Percentiles rank a stretch among this genome's conserved stretches.
phyloP scores from a whole-genome alignment of 768 basidiomycete genomes.

The Pholiota microspora region DNA sequence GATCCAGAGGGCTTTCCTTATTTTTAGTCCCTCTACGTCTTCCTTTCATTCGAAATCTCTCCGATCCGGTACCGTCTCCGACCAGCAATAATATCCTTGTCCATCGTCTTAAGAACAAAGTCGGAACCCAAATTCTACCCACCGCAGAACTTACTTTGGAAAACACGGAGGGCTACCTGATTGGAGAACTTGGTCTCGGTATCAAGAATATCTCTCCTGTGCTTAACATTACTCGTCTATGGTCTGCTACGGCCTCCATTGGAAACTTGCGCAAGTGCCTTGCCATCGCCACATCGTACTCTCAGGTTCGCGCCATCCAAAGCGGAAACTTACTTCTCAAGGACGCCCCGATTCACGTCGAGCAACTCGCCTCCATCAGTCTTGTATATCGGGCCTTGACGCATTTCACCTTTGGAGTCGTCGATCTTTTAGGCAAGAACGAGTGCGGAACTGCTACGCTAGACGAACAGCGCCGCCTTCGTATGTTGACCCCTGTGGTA shows the following conservation, averaged over 20 bases:
- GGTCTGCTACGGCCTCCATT: constrained; percentile 56
- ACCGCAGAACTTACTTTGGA: constrained; percentile 73
- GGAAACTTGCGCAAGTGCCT: constrained; percentile 62
- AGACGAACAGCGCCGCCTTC: constrained; percentile 51
- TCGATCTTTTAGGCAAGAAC: constrained; percentile 56
- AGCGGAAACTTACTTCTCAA: constrained; percentile 47
- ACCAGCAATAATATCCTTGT: constrained; percentile 64
- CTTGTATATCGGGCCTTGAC: constrained; percentile 64
- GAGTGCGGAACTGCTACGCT: constrained; percentile 52
- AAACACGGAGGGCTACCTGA: constrained; percentile 57
- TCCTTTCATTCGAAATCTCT: constrained; percentile 45
- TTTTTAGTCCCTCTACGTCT: constrained; percentile 69
- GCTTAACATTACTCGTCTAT: constrained; percentile 74
- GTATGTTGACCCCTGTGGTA: constrained; percentile 65
- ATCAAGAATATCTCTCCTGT: constrained; percentile 68
- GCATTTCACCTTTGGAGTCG: constrained; percentile 61
- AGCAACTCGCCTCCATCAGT: constrained; percentile 58
- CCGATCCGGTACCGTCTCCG: constrained; percentile 39
- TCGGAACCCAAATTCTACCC: constrained; percentile 71
- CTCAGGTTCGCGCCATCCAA: constrained; percentile 54
- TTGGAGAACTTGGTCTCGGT: constrained; percentile 58
- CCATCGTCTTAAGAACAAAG: constrained; percentile 77
- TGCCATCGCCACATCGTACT: constrained; percentile 63
- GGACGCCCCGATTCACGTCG: constrained; percentile 61
- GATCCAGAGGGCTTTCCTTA: constrained; percentile 68